Base-by-base conservation (phyloP, 2,329 filamentous ascomycete genomes). In the Penicillium paneum region DNA sequence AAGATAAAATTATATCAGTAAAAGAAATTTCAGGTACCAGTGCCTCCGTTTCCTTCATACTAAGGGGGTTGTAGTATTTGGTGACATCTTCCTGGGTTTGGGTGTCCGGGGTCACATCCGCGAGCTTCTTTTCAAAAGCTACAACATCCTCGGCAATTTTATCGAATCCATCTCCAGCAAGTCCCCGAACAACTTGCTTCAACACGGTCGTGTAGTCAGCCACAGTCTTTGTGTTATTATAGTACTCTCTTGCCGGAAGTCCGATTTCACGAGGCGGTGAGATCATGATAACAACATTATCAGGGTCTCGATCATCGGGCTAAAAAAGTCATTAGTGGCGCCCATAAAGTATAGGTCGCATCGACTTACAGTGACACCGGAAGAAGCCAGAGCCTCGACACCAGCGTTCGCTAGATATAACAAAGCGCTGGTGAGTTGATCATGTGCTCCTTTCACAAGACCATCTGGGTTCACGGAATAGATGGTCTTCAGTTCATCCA, bases 31-130 rank as follows among this genome's bases (percentile, higher is more conserved):
- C 76, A 1, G 86, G 85, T 0, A 81, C 71, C 21, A 88, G 72
- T 3, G 74, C 73, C 32, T 79, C 75, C 6, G 80, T 81, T 50
- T 87, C 81, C 11, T 79, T 71, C 17, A 87, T 69, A 8, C 78
- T 78, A 67, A 81, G 80, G 1, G 84, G 84, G 63, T 88, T 88
- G 70, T 89, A 88, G 60, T 81, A 83, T 74, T 87, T 82, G 12
- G 83, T 86, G 42, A 87, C 81, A 67, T 87, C 83, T 55, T 83
- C 75, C 17, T 78, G 77, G 51, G 84, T 81, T 66, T 83, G 80
- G 1, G 80, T 78, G 56, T 81, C 79, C 3, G 84, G 83, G 5
- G 82, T 82, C 34, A 80, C 78, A 46, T 78, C 74, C 4, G 85
- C 85, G 46, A 88, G 78, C 61, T 82, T 73, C 65, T 80, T 82